Base-by-base conservation (phyloP, 768 basidiomycete genomes). In the Tremella fuciformis region DNA sequence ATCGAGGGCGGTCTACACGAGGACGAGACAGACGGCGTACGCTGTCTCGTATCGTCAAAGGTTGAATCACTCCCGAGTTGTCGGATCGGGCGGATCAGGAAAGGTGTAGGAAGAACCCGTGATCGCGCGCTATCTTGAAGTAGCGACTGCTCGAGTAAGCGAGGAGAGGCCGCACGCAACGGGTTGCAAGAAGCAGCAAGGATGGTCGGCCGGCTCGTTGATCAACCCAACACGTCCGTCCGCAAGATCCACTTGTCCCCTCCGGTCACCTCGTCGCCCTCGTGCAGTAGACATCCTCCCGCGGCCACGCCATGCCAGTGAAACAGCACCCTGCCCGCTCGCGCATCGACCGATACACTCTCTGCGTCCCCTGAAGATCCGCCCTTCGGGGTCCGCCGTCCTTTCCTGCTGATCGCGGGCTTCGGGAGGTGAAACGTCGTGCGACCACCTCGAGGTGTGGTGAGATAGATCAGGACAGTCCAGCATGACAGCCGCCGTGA, bases 201-300 rank as follows among this genome's bases (percentile, higher is more conserved):
- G 6, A 34, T 34, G 29, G 11, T 34, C 29, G 29, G 29, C 29
- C 29, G 29, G 29, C 29, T 6, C 29, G 29, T 34, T 11, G 29
- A 34, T 49, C 63, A 69, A 19, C 56, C 64, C 18, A 70, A 44
- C 11, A 73, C 37, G 60, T 73, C 71, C 38, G 64, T 67, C 41
- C 71, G 59, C 50, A 73, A 44, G 3, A 73, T 64, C 71, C 67
- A 69, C 38, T 73, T 73, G 48, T 64, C 66, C 1, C 71, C 71
- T 34, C 42, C 54, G 18, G 29, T 54, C 26, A 73, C 68, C 40
- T 61, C 58, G 6, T 62, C 60, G 13, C 71, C 71, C 52, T 73
- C 68, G 39, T 73, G 71, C 29, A 56, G 41, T 41, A 73, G 37
- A 52, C 71, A 72, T 1, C 67, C 70, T 15, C 60, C 61, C 16